Evolutionary conservation across 2,329 filamentous ascomycete genomes (phyloP), one percentile per base, ranked within the genome.

Genomic region (Thielaviopsis musarum): DNA sequence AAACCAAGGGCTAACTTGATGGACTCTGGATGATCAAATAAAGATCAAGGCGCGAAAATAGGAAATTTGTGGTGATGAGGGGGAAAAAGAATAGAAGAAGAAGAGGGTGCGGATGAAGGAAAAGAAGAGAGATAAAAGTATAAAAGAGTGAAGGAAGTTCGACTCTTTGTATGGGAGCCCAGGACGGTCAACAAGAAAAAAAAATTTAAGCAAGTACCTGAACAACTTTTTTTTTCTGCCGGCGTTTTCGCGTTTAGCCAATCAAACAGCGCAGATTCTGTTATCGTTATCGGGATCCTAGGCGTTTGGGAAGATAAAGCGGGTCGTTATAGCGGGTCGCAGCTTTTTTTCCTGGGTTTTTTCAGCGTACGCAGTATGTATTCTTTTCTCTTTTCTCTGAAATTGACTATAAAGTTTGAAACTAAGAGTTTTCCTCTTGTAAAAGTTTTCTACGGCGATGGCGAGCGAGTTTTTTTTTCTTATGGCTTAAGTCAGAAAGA

Each of bases 211-310:
- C 60, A 52, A 22, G 55, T 38, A 60, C 52, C 60, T 56, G 52
- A 60, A 57, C 57, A 56, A 55, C 58, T 41, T 41, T 62, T 59
- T 61, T 49, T 62, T 62, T 26, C 57, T 56, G 49, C 59, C 48
- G 45, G 56, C 38, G 41, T 57, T 57, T 57, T 57, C 56, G 56
- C 56, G 56, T 52, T 21, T 49, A 22, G 34, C 56, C 56, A 57
- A 57, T 57, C 26, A 52, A 22, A 52, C 5, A 26, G 56, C 56
- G 45, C n/a, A n/a, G 28, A 30, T 38, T 41, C 21, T 22, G 19
- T 59, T 52, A 62, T 59, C 56, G 28, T 60, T 56, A 59, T 58
- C 61, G 38, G 52, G 51, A 56, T 54, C 59, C 61, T 62, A 56
- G 59, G 34, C 45, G 57, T 54, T 41, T 48, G 28, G 7, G 17